A percentile compares a stretch with the other conserved stretches of the same genome.
phyloP scores from a whole-genome alignment of 2,329 filamentous ascomycete genomes.

The Colletotrichum cuscutae region DNA sequence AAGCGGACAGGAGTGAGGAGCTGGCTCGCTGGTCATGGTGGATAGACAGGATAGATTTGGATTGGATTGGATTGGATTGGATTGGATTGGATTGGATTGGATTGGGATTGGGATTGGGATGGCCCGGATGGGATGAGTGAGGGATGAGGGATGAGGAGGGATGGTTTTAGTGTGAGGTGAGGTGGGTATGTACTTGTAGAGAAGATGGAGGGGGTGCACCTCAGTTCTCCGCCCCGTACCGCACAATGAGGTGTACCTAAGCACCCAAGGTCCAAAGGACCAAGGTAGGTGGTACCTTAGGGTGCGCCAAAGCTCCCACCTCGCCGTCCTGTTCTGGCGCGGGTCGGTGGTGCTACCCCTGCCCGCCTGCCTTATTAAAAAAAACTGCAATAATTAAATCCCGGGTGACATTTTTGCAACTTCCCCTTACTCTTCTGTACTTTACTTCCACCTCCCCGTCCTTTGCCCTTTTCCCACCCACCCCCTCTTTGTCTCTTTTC shows the following conservation, averaged over 20 bases:
- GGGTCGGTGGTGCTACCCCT: conserved; percentile 33
- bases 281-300: not conserved
- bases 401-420: conserved; percentile 35
- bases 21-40: no score
- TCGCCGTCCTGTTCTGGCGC: conserved; percentile 30
- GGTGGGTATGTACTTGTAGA: no score
- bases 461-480: conserved; percentile 5
- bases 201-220: not conserved
- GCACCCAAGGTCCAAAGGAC: no score
- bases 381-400: conserved; percentile 36
- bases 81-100: not conserved
- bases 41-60: conserved; percentile 2
- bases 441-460: conserved; percentile 23
- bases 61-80: not conserved
- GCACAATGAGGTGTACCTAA: no score
- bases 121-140: not conserved
- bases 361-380: conserved; percentile 34
- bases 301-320: not conserved
- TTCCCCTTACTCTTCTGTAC: conserved; percentile 34
- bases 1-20: not conserved
- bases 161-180: not conserved
- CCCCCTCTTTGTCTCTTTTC: conserved; percentile 16
- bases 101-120: not conserved
- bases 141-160: not conserved
- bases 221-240: not conserved